Conservation (phyloP, 2,329 filamentous ascomycete genomes). For the Paramyrothecium roridum region DNA sequence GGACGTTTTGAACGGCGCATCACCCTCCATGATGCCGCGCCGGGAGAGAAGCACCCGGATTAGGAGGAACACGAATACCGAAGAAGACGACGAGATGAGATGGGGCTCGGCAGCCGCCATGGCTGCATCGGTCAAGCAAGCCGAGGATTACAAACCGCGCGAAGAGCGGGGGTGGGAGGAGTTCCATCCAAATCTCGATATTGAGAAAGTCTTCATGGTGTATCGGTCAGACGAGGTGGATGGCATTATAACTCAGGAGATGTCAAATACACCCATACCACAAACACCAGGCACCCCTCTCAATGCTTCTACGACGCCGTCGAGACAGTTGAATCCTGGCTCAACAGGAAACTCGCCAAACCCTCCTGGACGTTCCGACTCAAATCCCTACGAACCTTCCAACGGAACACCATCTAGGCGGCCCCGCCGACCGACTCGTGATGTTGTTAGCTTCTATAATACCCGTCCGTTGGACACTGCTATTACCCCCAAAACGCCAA, state of each 20-base stretch:
- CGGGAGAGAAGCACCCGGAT: conserved; percentile 56
- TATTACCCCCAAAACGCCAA: conserved; percentile 52
- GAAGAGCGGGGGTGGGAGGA: conserved; percentile 98
- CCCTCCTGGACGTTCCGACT: conserved; percentile 25
- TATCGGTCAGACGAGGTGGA: conserved; percentile 85
- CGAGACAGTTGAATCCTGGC: conserved; percentile 40
- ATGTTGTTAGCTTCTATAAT: conserved; percentile 51
- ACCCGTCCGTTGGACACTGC: conserved; percentile 41
- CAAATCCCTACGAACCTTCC: conserved; percentile 25
- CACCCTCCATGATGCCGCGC: conserved; percentile 45
- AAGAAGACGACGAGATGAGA: conserved; percentile 59
- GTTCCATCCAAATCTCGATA: conserved; percentile 92
- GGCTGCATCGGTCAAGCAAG: conserved; percentile 82
- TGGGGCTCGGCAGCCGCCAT: conserved; percentile 88
- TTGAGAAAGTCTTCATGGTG: conserved; percentile 74
- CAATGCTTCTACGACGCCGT: conserved; percentile 43
- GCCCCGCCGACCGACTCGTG: conserved; percentile 44
- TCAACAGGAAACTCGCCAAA: conserved; percentile 41
- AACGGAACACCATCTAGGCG: conserved; percentile 30
- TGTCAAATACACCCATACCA: conserved; percentile 32
- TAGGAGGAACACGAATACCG: conserved; percentile 44
- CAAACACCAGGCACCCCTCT: conserved; percentile 23
- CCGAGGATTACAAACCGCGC: conserved; percentile 93
- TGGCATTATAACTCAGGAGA: conserved; percentile 48
- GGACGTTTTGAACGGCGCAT: conserved; percentile 33